phyloP scores from a whole-genome alignment of 208 protist species.

The Novymonas esmeraldas region DNA sequence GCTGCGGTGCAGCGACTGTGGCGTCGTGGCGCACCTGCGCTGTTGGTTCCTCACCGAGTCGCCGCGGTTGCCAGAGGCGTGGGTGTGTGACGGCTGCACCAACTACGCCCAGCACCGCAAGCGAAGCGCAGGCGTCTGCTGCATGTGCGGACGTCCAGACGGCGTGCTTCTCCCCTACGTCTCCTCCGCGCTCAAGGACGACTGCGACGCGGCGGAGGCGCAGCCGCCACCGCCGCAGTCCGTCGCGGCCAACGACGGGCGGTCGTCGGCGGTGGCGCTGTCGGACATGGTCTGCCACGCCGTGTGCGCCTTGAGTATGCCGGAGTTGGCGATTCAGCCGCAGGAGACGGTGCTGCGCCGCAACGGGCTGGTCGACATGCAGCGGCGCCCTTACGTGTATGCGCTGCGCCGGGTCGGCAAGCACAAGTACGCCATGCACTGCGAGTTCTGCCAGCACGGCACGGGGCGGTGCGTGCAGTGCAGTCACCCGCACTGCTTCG shows the following conservation, averaged over 20 bases:
- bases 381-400: slow-evolving; percentile 41
- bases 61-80: slow-evolving; percentile 39
- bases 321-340: slow-evolving; percentile 46
- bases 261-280: slow-evolving; percentile 7
- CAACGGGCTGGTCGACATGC: slow-evolving; percentile 41
- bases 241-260: not conserved
- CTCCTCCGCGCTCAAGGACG: slow-evolving; percentile 16
- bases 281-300: slow-evolving; percentile 61
- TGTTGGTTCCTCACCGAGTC: slow-evolving; percentile 64
- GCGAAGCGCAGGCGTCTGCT: slow-evolving; percentile 36
- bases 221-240: not conserved
- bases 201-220: not conserved
- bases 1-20: slow-evolving; percentile 54
- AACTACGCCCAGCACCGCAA: slow-evolving; percentile 32
- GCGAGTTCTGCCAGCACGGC: slow-evolving; percentile 59
- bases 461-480: slow-evolving; percentile 49
- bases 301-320: slow-evolving; percentile 60
- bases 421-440: slow-evolving; percentile 42
- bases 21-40: slow-evolving; percentile 48
- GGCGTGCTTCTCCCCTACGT: slow-evolving; percentile 67
- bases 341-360: slow-evolving; percentile 28
- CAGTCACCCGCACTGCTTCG: slow-evolving; percentile 64
- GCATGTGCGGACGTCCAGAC: slow-evolving; percentile 56
- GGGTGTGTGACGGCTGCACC: slow-evolving; percentile 68
- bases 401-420: slow-evolving; percentile 36